phyloP scores from a whole-genome alignment of 257 asterid genomes.

The Salvia rosmarinus region DNA sequence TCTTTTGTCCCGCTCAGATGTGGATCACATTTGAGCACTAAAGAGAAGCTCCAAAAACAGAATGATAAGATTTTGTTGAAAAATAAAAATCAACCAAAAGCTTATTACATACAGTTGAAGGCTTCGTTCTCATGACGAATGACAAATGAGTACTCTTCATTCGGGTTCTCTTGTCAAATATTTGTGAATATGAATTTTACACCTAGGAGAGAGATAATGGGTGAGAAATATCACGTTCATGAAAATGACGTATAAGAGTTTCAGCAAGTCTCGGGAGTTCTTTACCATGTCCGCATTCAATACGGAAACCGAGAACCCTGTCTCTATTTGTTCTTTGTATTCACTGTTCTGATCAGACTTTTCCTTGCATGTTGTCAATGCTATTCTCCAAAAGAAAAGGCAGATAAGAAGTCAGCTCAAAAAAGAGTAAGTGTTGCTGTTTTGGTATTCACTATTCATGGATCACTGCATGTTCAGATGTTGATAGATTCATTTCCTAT shows the following conservation, averaged over 20 bases:
- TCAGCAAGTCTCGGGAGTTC: constrained; percentile 24
- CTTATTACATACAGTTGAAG: constrained; percentile 66
- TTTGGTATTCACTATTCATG: constrained; percentile 11
- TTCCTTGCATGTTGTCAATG: constrained; percentile 55
- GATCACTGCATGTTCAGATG: not conserved
- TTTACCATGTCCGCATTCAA: constrained; percentile 87
- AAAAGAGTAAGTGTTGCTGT: not conserved
- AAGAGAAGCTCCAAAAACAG: constrained; percentile 22
- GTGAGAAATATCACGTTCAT: constrained; percentile 22
- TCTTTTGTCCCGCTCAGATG: constrained; percentile 58
- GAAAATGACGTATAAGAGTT: constrained; percentile 13
- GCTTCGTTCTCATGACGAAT: constrained; percentile 72
- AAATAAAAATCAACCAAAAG: constrained; percentile 25
- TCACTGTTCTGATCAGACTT: constrained; percentile 52
- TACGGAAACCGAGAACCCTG: constrained; percentile 80
- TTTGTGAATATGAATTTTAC: constrained; percentile 82
- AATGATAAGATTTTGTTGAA: constrained; percentile 21
- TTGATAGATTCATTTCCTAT: not conserved
- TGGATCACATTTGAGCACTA: constrained; percentile 79
- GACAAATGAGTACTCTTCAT: constrained; percentile 71
- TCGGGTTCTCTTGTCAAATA: constrained; percentile 58
- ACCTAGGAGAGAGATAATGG: constrained; percentile 46
- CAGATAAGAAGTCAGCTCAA: constrained; percentile 30
- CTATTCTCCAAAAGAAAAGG: constrained; percentile 41
- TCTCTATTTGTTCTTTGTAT: constrained; percentile 65